Percentiles rank a stretch among this genome's conserved stretches.
These are phyloP conservation scores for Zygotorulaspora sp. DNA, from an alignment of 805 yeast species.

Conservation along the genomic window DNA sequence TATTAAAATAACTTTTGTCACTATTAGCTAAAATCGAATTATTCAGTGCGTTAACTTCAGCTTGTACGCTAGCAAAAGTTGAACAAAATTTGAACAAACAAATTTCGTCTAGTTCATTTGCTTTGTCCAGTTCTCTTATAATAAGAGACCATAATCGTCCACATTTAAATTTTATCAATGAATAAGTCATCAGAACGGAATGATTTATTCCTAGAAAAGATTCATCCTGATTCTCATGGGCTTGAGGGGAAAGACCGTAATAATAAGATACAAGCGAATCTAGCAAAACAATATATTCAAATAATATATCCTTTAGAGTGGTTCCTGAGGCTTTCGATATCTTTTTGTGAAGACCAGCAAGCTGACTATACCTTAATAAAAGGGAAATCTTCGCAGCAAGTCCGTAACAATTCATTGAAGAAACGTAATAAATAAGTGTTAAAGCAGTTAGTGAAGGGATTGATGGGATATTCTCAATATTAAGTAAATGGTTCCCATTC, in stretches of 20 bases:
- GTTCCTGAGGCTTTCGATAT: not conserved
- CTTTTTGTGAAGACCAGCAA: not conserved
- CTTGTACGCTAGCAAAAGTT: not conserved
- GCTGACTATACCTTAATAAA: not conserved
- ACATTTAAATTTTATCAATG: not conserved
- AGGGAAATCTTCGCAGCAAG: not conserved
- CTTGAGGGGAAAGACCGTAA: not conserved
- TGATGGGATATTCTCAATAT: not conserved
- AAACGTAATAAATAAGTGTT: not conserved
- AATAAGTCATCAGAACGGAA: not conserved
- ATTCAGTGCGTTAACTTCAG: not conserved
- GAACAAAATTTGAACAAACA: not conserved
- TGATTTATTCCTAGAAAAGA: not conserved
- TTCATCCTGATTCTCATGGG: not conserved
- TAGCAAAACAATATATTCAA: not conserved
- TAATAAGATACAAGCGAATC: conserved; percentile 1
- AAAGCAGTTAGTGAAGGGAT: not conserved
- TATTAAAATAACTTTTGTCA: not conserved
- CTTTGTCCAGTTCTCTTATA: not conserved
- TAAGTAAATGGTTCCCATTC: not conserved
- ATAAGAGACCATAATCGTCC: not conserved
- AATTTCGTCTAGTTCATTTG: not conserved
- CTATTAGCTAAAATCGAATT: not conserved
- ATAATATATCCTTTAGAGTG: not conserved
- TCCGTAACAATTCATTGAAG: not conserved